Conservation (phyloP, 208 protist genomes). For the Leishmania martiniquensis region DNA sequence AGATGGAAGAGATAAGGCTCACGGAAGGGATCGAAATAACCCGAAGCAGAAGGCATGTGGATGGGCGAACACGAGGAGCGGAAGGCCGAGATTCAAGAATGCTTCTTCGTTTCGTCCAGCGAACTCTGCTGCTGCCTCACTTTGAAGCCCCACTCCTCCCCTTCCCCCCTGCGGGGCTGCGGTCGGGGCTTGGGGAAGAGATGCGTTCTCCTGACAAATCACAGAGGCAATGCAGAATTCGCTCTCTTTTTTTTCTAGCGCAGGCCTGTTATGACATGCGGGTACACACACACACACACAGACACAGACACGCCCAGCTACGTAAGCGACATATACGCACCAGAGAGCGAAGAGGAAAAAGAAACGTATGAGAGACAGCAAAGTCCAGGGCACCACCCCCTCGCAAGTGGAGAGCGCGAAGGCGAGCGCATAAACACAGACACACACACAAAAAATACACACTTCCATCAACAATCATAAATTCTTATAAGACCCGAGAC, state of each 20-base stretch:
- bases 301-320: not conserved
- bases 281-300: not conserved
- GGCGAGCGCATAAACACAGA: too few relatives aligned
- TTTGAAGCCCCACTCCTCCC: too few relatives aligned
- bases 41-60: too few relatives aligned
- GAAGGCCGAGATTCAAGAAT: not conserved
- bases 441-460: too few relatives aligned
- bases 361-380: too few relatives aligned
- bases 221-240: too few relatives aligned
- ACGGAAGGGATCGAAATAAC: too few relatives aligned
- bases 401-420: too few relatives aligned
- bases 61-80: not conserved
- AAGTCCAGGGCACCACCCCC: too few relatives aligned
- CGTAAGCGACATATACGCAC: too few relatives aligned
- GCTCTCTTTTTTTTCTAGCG: not conserved
- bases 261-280: not conserved
- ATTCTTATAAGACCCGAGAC: not conserved
- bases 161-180: not conserved
- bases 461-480: too few relatives aligned
- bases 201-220: not conserved
- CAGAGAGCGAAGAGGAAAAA: not conserved
- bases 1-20: not conserved
- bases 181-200: not conserved
- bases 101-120: not conserved
- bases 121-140: not conserved